Conservation (phyloP, 2,329 filamentous ascomycete genomes). For the Ophiocordyceps camponoti-saundersi region DNA sequence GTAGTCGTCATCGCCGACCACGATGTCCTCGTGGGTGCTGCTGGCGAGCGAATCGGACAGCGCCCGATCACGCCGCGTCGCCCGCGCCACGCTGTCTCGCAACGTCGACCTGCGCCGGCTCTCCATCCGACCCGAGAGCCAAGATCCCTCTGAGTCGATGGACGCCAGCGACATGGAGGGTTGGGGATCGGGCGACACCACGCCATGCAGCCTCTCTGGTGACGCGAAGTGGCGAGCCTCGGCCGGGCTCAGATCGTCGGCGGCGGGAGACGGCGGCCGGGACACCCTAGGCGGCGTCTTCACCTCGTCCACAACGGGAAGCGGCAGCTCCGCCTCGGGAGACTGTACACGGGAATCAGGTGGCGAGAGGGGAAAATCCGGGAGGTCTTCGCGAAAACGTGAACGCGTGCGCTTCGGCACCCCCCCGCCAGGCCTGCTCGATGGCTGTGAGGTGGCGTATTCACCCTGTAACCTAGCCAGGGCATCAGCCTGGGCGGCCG, state of each 20-base stretch:
- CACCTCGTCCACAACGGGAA: constrained; percentile 15
- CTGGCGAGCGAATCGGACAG: constrained; percentile 22
- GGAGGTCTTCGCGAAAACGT: constrained; percentile 82
- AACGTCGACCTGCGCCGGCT: constrained; percentile 28
- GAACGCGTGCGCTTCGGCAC: constrained; percentile 69
- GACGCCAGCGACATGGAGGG: constrained; percentile 80
- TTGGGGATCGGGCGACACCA: constrained; percentile 38
- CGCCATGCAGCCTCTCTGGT: constrained; percentile 8
- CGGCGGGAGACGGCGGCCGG: constrained; percentile 10
- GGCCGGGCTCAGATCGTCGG: constrained; percentile 29
- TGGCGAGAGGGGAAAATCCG: constrained; percentile 72
- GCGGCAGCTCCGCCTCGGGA: constrained; percentile 41
- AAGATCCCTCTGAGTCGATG: constrained; percentile 88
- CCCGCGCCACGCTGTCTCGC: constrained; percentile 19
- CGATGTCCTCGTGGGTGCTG: constrained; percentile 46
- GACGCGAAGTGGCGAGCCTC: constrained; percentile 19
- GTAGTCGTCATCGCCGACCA: constrained; percentile 53
- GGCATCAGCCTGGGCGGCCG: constrained; percentile 14
- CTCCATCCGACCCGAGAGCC: constrained; percentile 64
- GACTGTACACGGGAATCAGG: constrained; percentile 69
- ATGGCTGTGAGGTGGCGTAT: constrained; percentile 8
- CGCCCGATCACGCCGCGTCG: constrained; percentile 12
- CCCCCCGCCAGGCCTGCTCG: constrained; percentile 19
- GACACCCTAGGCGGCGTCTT: constrained; percentile 9
- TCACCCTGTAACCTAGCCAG: constrained; percentile 18